Evolutionary conservation across 345 rosid species (phyloP).

Genomic region (Turnera subulata): DNA sequence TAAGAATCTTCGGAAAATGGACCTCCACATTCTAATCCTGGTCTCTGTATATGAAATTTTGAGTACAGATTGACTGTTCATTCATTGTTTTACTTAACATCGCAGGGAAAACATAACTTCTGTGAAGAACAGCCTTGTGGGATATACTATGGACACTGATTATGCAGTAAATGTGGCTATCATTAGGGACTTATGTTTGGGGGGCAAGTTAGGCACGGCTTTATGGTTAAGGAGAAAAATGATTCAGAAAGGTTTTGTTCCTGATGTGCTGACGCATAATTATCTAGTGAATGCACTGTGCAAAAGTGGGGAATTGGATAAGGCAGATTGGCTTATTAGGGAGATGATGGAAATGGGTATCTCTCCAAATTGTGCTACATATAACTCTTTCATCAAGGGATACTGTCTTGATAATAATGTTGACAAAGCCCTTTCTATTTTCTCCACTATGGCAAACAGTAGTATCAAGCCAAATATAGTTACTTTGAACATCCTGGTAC

Average conservation of each 20-base stretch:
- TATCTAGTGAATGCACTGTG: conserved; percentile 60
- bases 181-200: conserved; percentile 51
- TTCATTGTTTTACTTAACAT: background rate
- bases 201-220: conserved; percentile 64
- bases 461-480: conserved; percentile 57
- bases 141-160: conserved; percentile 18
- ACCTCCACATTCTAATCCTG: no score
- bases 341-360: conserved; percentile 72
- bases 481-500: conserved; percentile 57
- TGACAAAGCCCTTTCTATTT: conserved; percentile 53
- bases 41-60: no score
- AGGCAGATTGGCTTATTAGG: conserved; percentile 51
- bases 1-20: no score
- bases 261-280: conserved; percentile 62
- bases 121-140: conserved; percentile 19
- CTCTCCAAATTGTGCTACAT: conserved; percentile 59
- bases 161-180: conserved; percentile 25
- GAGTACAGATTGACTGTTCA: no score
- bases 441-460: conserved; percentile 40
- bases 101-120: conserved; percentile 53
- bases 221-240: conserved; percentile 51
- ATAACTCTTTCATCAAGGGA: conserved; percentile 56
- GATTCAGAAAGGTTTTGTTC: conserved; percentile 46
- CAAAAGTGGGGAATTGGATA: conserved; percentile 40
- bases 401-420: conserved; percentile 44